Evolutionary conservation across 2,329 filamentous ascomycete species (phyloP).

Genomic region (Colletotrichum sp.): DNA sequence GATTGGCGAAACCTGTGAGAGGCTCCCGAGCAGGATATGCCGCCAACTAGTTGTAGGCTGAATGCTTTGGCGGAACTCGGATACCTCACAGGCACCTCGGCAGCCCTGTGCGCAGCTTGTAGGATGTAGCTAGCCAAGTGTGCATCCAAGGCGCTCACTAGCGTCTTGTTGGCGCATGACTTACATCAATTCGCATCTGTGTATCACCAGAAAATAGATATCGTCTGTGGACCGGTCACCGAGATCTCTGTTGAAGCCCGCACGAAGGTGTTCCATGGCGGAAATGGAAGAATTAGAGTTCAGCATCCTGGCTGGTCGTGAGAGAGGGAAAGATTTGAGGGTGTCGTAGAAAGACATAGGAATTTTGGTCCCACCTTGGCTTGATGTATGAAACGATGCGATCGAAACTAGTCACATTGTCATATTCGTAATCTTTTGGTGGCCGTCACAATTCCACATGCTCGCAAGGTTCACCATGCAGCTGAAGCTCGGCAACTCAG

Average conservation of each 20-base stretch:
- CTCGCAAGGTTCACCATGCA: neutral
- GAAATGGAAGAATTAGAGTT: neutral
- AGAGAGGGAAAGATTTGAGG: neutral
- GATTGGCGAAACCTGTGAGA: neutral
- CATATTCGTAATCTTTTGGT: neutral
- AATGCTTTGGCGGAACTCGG: neutral
- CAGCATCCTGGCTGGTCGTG: neutral
- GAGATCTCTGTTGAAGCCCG: neutral
- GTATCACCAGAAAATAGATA: neutral
- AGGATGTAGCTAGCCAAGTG: neutral
- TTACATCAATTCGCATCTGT: neutral
- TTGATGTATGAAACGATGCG: neutral
- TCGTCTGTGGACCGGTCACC: neutral
- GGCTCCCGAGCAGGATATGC: neutral
- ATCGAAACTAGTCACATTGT: neutral
- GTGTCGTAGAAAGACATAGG: neutral
- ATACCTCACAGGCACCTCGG: neutral
- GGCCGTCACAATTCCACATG: neutral
- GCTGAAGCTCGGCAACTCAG: neutral
- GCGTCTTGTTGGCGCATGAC: neutral
- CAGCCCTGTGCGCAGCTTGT: neutral
- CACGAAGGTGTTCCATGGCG: neutral
- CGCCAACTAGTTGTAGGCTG: neutral
- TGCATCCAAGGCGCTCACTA: slow-evolving; percentile 10
- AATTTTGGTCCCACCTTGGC: neutral